These are phyloP conservation scores for Solanum verrucosum DNA, from an alignment of 257 asterid species.

Conservation along the genomic window DNA sequence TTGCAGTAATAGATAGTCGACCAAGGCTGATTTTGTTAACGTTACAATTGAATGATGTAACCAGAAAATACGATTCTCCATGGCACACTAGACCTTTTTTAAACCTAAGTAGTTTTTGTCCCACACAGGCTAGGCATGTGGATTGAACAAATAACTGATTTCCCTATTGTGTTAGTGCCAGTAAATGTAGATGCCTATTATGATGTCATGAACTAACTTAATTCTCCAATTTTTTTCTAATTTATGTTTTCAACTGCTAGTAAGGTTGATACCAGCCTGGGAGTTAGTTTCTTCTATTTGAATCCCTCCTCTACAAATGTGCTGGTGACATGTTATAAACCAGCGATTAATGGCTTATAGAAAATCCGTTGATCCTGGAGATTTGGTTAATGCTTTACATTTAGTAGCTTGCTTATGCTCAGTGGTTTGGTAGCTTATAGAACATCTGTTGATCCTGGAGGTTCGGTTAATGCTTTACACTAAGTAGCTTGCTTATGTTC, in stretches of 20 bases:
- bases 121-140: background rate
- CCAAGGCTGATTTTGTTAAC: background rate
- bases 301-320: background rate
- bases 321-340: background rate
- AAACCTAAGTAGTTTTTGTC: background rate
- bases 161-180: background rate
- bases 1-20: background rate
- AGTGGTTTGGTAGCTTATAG: background rate
- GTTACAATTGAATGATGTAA: background rate
- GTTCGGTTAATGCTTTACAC: background rate
- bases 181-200: background rate
- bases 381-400: background rate
- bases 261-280: background rate
- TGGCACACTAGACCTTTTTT: background rate
- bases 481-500: background rate
- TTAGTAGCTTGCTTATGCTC: background rate
- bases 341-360: background rate
- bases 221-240: background rate
- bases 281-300: background rate
- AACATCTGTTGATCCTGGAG: background rate
- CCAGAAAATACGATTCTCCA: background rate
- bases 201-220: background rate
- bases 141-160: background rate
- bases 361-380: background rate
- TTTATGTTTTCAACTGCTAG: background rate